These are phyloP conservation scores for Licmophora abbreviata DNA, from an alignment of 108 stramenopile genomes.

Conservation along the genomic window DNA sequence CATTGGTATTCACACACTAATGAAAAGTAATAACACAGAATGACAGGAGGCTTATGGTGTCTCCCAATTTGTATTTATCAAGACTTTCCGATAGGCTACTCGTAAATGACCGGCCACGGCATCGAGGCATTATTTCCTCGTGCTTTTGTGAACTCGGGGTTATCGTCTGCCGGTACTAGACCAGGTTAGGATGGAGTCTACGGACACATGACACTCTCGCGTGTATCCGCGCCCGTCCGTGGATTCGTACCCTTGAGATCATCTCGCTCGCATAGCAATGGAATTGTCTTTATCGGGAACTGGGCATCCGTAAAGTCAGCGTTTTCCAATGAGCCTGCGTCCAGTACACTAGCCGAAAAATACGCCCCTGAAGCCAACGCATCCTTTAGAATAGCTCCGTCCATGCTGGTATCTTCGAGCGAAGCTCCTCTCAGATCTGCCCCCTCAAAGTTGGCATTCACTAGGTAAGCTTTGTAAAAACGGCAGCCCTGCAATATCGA, in stretches of 20 bases:
- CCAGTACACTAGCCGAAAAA: conserved; percentile 59
- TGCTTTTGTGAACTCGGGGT: no score
- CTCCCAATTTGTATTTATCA: no score
- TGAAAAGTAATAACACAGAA: no score
- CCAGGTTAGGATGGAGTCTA: no score
- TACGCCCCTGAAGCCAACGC: conserved; percentile 65
- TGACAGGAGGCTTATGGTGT: no score
- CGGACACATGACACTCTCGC: conserved; percentile 84
- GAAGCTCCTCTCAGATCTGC: conserved; percentile 73
- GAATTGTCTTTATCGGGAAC: conserved; percentile 61
- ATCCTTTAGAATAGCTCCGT: conserved; percentile 57
- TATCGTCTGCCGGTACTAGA: no score
- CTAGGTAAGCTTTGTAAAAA: conserved; percentile 84
- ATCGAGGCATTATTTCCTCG: no score
- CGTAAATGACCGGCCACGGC: no score
- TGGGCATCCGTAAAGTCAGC: conserved; percentile 84
- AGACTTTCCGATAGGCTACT: no score
- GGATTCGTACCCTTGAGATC: conserved; percentile 90
- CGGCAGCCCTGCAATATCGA: conserved; percentile 75
- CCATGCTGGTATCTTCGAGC: conserved; percentile 77
- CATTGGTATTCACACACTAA: no score
- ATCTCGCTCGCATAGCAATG: conserved; percentile 53
- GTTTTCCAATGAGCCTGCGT: conserved; percentile 43
- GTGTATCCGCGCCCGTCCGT: conserved; percentile 82
- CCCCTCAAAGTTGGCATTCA: conserved; percentile 61